Conservation (phyloP, 768 basidiomycete species). For the Butyriboletus loyo region DNA sequence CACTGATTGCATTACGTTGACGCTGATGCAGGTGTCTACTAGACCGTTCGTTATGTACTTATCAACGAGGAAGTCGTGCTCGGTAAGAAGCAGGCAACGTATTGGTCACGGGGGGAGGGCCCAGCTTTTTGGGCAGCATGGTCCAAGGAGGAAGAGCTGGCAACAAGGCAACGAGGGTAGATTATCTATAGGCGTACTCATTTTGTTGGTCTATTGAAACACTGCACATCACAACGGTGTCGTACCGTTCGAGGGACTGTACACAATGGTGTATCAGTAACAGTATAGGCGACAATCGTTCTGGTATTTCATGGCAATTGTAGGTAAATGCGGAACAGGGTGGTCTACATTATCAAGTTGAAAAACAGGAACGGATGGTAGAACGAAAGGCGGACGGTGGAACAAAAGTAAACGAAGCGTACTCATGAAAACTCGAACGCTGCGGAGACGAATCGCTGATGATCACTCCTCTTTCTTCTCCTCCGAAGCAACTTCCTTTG, state of each 20-base stretch:
- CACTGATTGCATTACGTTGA: background rate
- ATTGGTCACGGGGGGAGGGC: slow-evolving; percentile 70
- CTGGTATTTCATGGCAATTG: slow-evolving; percentile 28
- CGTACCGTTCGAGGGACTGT: background rate
- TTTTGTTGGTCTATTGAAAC: background rate
- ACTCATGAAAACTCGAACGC: slow-evolving; percentile 8
- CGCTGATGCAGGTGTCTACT: slow-evolving; percentile 15
- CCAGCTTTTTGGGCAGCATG: slow-evolving; percentile 74
- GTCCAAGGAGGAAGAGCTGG: slow-evolving; percentile 58
- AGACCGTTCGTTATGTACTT: slow-evolving; percentile 82
- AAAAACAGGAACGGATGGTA: slow-evolving; percentile 9
- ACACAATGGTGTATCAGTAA: background rate
- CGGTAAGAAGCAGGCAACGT: slow-evolving; percentile 59
- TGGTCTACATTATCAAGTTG: slow-evolving; percentile 30
- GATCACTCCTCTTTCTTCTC: slow-evolving; percentile 36
- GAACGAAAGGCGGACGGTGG: slow-evolving; percentile 7
- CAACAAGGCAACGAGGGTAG: slow-evolving; percentile 14
- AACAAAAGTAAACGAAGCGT: slow-evolving; percentile 2
- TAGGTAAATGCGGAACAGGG: slow-evolving; percentile 27
- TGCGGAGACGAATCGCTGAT: slow-evolving; percentile 2
- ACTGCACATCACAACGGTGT: background rate
- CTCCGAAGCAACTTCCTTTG: slow-evolving; percentile 24
- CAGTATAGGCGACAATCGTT: slow-evolving; percentile 1
- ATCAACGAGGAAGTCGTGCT: slow-evolving; percentile 70
- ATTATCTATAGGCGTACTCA: background rate